These are phyloP conservation scores for Erythrobasidium hasegawianum DNA, from an alignment of 1,284 basidiomycete genomes.

Conservation along the genomic window DNA sequence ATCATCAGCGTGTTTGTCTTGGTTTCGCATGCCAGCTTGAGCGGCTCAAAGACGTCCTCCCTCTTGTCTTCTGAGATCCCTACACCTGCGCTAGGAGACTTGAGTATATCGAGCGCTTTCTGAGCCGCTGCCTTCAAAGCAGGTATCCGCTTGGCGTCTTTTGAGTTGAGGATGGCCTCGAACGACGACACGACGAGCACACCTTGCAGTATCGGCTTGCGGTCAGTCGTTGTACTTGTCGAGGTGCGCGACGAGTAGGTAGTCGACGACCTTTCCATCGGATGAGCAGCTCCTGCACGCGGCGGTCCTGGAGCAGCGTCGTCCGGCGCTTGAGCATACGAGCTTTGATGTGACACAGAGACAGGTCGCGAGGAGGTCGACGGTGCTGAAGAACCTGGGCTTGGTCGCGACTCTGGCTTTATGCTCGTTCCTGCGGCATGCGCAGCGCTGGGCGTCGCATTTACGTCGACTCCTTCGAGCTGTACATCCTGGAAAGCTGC, in stretches of 20 bases:
- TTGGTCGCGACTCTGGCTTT: not conserved
- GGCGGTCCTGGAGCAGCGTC: not conserved
- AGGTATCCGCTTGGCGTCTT: slow-evolving; percentile 78
- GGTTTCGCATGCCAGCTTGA: slow-evolving; percentile 89
- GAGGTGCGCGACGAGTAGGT: slow-evolving; percentile 32
- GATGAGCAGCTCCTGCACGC: not conserved
- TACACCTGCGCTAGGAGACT: slow-evolving; percentile 53
- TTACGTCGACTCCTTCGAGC: slow-evolving; percentile 8
- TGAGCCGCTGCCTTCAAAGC: slow-evolving; percentile 78
- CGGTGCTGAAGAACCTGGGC: not conserved
- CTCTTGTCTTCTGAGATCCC: slow-evolving; percentile 52
- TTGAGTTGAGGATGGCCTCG: slow-evolving; percentile 78
- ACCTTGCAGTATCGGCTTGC: slow-evolving; percentile 33
- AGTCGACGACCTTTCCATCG: slow-evolving; percentile 7
- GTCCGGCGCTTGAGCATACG: not conserved
- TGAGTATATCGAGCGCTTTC: slow-evolving; percentile 76
- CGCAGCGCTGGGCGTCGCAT: no score
- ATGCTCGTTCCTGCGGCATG: no score
- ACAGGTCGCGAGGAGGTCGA: not conserved
- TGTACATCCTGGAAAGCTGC: slow-evolving; percentile 22
- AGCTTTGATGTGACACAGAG: not conserved
- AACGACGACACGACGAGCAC: slow-evolving; percentile 71
- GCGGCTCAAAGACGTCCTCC: slow-evolving; percentile 83
- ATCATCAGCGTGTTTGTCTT: slow-evolving; percentile 86
- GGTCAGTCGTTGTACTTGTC: slow-evolving; percentile 16